phyloP scores from a whole-genome alignment of 2,329 filamentous ascomycete species.

The Lasiodiplodia gonubiensis region DNA sequence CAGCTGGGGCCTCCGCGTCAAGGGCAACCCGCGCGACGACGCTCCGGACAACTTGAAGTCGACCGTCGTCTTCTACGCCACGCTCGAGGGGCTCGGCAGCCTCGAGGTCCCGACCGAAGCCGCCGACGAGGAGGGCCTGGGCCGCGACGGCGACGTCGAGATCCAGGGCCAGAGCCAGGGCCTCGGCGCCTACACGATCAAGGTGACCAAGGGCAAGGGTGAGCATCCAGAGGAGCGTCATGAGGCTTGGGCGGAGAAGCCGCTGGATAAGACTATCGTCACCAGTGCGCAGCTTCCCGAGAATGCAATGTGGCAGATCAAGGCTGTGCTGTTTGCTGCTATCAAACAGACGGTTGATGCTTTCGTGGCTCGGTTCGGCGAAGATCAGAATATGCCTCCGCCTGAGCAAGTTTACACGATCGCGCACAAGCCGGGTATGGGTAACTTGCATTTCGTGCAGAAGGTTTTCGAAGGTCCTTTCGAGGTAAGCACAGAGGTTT shows the following conservation, averaged over 20 bases:
- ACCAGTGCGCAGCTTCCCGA: conserved; percentile 70
- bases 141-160: conserved; percentile 66
- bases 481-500: conserved; percentile 53
- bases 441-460: conserved; percentile 87
- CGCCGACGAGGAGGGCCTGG: conserved; percentile 56
- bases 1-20: conserved; percentile 89
- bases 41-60: conserved; percentile 71
- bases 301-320: conserved; percentile 82
- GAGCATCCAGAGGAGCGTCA: conserved; percentile 63
- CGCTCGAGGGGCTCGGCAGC: conserved; percentile 75
- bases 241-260: conserved; percentile 69
- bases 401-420: conserved; percentile 87
- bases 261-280: conserved; percentile 77
- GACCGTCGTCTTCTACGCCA: conserved; percentile 80
- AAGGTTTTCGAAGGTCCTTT: conserved; percentile 91
- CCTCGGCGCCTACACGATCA: conserved; percentile 80
- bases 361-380: conserved; percentile 63
- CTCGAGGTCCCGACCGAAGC: conserved; percentile 61
- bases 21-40: conserved; percentile 76
- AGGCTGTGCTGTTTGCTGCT: conserved; percentile 66
- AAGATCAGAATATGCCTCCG: conserved; percentile 71
- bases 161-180: conserved; percentile 72
- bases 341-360: conserved; percentile 68
- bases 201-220: conserved; percentile 75
- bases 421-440: conserved; percentile 68